Evolutionary conservation across 2,329 filamentous ascomycete genomes (phyloP).

Genomic region (Scopulariopsis brevicaulis): DNA sequence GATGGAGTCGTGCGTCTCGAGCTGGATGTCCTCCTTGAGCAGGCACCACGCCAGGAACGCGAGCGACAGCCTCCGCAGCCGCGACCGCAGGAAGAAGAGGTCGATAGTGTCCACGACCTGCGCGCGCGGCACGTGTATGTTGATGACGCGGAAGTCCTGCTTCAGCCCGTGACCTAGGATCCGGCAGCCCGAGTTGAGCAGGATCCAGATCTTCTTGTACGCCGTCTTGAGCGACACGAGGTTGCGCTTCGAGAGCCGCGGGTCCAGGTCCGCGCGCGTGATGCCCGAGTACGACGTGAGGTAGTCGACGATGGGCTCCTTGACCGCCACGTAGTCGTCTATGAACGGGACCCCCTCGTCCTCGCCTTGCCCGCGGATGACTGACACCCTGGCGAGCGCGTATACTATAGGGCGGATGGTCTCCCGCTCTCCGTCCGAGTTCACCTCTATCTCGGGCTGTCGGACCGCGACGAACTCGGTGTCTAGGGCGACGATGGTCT

Average conservation of each 20-base stretch:
- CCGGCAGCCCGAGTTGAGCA: slow-evolving; percentile 85
- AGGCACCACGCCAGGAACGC: slow-evolving; percentile 88
- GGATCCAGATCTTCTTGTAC: slow-evolving; percentile 96
- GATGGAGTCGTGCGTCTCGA: slow-evolving; percentile 86
- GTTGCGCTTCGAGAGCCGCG: slow-evolving; percentile 65
- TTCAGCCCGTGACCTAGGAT: slow-evolving; percentile 91
- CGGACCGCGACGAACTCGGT: slow-evolving; percentile 93
- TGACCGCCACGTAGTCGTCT: slow-evolving; percentile 91
- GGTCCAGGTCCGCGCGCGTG: slow-evolving; percentile 72
- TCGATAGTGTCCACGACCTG: slow-evolving; percentile 94
- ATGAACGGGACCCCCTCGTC: slow-evolving; percentile 81
- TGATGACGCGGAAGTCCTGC: slow-evolving; percentile 95
- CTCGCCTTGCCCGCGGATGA: slow-evolving; percentile 69
- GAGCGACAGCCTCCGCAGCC: slow-evolving; percentile 77
- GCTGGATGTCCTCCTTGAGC: slow-evolving; percentile 87
- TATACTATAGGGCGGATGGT: slow-evolving; percentile 86
- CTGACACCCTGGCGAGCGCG: slow-evolving; percentile 85
- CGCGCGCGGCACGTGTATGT: slow-evolving; percentile 82
- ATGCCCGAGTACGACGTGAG: slow-evolving; percentile 92
- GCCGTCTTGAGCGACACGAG: slow-evolving; percentile 80
- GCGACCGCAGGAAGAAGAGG: slow-evolving; percentile 72
- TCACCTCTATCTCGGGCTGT: slow-evolving; percentile 91
- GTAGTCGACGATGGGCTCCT: slow-evolving; percentile 88
- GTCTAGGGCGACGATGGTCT: slow-evolving; percentile 78
- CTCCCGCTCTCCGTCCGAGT: slow-evolving; percentile 83